Evolutionary conservation across 2,329 filamentous ascomycete species (phyloP).

Genomic region (Ophiostoma populinum): DNA sequence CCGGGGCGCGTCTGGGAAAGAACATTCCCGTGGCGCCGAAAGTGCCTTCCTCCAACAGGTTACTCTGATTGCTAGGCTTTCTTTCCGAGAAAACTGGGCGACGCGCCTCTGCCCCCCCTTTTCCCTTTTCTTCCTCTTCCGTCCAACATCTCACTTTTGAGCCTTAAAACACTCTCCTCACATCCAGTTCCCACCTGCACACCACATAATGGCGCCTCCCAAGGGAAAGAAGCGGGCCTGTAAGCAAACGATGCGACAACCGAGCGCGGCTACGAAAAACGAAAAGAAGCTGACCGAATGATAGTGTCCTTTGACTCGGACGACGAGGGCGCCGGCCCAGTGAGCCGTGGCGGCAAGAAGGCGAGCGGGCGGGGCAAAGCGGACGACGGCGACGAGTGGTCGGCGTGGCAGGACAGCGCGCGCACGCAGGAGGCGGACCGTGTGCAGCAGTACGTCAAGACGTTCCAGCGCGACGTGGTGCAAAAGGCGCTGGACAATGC

Average conservation of each 20-base stretch:
- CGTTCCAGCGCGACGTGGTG: conserved; percentile 6
- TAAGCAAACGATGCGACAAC: not conserved
- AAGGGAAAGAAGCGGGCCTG: conserved; percentile 1
- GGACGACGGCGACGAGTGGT: conserved; percentile 3
- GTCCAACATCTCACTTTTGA: not conserved
- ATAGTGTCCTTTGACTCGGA: conserved; percentile 1
- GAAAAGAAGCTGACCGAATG: not conserved
- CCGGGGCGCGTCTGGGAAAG: too few species aligned
- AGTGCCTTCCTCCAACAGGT: too few species aligned
- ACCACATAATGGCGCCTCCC: not conserved
- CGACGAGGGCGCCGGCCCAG: too few species aligned
- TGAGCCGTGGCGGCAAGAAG: too few species aligned
- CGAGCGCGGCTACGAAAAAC: too few species aligned
- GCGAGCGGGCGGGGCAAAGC: not conserved
- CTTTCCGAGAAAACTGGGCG: too few species aligned
- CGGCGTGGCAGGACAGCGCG: conserved; percentile 5
- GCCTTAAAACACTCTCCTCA: too few species aligned
- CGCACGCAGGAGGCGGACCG: conserved; percentile 10
- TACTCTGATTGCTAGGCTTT: too few species aligned
- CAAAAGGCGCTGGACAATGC: conserved; percentile 2
- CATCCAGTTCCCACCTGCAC: too few species aligned
- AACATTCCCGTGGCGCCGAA: too few species aligned
- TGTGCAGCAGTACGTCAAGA: conserved; percentile 8
- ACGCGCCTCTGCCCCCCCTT: not conserved
- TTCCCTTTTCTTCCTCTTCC: not conserved